These are phyloP conservation scores for Fusarium verrucosum DNA, from an alignment of 2,329 filamentous ascomycete species.

Conservation along the genomic window DNA sequence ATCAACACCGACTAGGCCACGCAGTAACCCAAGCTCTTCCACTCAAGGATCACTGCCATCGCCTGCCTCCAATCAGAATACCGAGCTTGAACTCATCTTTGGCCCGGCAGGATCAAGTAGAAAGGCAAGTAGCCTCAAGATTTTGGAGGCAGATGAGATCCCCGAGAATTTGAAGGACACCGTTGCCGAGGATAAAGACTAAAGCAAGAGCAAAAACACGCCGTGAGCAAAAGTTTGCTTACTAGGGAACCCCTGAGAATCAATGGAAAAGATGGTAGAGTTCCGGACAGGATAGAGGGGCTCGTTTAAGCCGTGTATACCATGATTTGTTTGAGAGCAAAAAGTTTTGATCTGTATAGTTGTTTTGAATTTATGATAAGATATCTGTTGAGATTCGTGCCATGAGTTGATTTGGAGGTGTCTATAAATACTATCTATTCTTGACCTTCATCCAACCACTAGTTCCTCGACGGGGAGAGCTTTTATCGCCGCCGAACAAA, in stretches of 20 bases:
- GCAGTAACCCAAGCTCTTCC: not conserved
- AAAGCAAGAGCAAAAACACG: not conserved
- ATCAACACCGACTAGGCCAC: not conserved
- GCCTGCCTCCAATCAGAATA: not conserved
- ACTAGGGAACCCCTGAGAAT: not conserved
- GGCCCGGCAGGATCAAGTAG: not conserved
- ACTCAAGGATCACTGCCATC: not conserved
- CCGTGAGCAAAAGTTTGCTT: not conserved
- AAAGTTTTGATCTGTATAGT: not conserved
- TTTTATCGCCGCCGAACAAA: constrained; percentile 32
- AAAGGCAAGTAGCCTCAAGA: not conserved
- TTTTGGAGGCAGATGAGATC: not conserved
- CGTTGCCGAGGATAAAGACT: not conserved
- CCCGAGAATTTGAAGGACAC: not conserved
- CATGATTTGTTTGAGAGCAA: not conserved
- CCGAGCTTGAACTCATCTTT: not conserved
- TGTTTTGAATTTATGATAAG: not conserved
- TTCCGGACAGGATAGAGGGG: not conserved
- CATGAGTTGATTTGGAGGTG: not conserved
- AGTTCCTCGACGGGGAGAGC: constrained; percentile 42
- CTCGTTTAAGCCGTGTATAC: not conserved
- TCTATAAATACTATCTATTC: constrained; percentile 42
- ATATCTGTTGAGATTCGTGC: not conserved
- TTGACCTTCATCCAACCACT: constrained; percentile 56
- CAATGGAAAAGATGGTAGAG: not conserved